Conservation (phyloP, 1,139 yeast species). For the Scheffersomyces quercinus region DNA sequence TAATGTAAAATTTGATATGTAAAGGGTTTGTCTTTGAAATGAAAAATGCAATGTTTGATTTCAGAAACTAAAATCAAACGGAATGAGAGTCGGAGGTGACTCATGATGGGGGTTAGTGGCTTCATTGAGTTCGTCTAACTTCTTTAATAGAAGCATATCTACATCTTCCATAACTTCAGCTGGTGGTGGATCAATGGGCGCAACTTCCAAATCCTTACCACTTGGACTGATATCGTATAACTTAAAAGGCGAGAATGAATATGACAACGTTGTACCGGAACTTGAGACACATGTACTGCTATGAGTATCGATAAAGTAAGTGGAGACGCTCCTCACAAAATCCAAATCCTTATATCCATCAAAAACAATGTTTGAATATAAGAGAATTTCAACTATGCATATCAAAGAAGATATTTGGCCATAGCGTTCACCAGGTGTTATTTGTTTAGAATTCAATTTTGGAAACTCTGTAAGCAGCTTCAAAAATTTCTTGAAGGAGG, state of each 20-base stretch:
- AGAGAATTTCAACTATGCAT: conserved; percentile 7
- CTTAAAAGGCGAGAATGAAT: conserved; percentile 6
- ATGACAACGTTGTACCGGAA: background rate
- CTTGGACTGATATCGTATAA: conserved; percentile 8
- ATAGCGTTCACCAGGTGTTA: conserved; percentile 6
- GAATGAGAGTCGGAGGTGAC: too few species aligned
- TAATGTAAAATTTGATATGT: background rate
- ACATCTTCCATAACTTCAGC: background rate
- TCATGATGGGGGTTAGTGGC: too few species aligned
- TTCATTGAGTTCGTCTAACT: background rate
- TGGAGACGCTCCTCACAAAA: conserved; percentile 9
- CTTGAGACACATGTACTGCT: background rate
- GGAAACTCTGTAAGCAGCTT: conserved; percentile 21
- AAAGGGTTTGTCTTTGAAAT: background rate
- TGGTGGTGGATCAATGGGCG: background rate
- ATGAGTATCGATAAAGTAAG: background rate
- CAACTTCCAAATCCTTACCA: conserved; percentile 3
- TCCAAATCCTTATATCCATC: conserved; percentile 38
- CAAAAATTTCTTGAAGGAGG: conserved; percentile 22
- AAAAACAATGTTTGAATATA: conserved; percentile 14
- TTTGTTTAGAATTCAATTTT: conserved; percentile 2
- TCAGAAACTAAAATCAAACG: conserved; percentile 1
- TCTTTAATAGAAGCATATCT: background rate
- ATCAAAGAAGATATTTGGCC: conserved; percentile 7
- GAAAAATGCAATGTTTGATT: background rate